Conservation (phyloP, 352 stramenopile genomes). For the Phytophthora boehmeriae region DNA sequence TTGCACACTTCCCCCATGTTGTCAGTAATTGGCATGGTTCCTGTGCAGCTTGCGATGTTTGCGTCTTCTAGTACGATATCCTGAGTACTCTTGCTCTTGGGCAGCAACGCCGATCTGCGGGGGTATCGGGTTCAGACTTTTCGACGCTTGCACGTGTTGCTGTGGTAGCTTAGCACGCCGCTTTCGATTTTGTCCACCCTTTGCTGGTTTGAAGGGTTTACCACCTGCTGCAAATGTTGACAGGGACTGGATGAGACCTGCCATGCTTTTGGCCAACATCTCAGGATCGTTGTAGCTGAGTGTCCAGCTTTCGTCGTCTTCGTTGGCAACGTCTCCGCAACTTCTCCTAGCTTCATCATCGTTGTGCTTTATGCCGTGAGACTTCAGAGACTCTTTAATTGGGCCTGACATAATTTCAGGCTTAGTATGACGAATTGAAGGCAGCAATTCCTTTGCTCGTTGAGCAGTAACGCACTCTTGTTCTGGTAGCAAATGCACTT, state of each 20-base stretch:
- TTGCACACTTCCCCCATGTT: background rate
- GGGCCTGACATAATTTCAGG: too few relatives aligned
- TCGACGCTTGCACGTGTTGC: background rate
- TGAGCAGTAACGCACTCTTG: background rate
- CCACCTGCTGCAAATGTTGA: constrained; percentile 22
- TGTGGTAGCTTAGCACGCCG: constrained; percentile 11
- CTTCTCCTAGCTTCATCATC: background rate
- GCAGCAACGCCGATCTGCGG: constrained; percentile 5
- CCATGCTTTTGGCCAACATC: constrained; percentile 23
- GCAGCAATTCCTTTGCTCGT: constrained; percentile 3
- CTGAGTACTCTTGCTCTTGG: background rate
- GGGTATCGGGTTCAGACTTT: constrained; percentile 6
- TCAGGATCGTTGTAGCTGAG: constrained; percentile 26
- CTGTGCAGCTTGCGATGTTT: constrained; percentile 20
- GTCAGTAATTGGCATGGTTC: constrained; percentile 3
- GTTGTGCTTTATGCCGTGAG: background rate
- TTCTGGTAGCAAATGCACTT: background rate
- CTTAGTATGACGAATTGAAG: constrained; percentile 13
- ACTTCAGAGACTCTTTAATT: background rate
- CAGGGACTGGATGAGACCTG: constrained; percentile 28
- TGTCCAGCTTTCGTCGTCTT: constrained; percentile 20
- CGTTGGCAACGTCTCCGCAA: background rate
- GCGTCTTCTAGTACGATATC: background rate
- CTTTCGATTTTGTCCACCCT: constrained; percentile 12
- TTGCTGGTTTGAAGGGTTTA: constrained; percentile 6